Evolutionary conservation across 345 rosid genomes (phyloP).

Genomic region (Carallia pectinifolia): DNA sequence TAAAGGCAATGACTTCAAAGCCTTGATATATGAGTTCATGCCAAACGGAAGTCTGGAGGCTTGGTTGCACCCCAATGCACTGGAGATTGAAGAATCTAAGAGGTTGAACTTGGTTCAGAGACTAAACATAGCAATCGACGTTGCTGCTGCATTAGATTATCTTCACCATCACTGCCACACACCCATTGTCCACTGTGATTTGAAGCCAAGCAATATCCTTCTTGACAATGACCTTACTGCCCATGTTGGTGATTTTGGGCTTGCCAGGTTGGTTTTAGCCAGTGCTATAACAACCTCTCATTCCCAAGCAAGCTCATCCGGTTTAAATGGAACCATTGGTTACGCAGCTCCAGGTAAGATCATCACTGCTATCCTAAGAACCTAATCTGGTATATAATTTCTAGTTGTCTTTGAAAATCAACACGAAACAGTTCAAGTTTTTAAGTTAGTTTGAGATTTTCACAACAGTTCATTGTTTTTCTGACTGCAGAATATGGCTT

Average conservation of each 20-base stretch:
- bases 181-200: slow-evolving; percentile 1
- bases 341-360: neutral
- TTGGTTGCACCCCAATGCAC: neutral
- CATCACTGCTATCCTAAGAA: neutral
- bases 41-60: slow-evolving; percentile 13
- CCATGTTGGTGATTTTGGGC: slow-evolving; percentile 6
- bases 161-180: neutral
- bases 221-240: neutral
- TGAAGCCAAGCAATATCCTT: slow-evolving; percentile 12
- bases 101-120: neutral
- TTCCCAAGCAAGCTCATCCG: neutral
- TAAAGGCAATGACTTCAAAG: slow-evolving; percentile 8
- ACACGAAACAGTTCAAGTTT: too few relatives aligned
- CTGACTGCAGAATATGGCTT: slow-evolving; percentile 2
- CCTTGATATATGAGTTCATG: slow-evolving; percentile 8
- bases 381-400: too few relatives aligned
- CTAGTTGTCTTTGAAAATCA: too few relatives aligned
- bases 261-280: neutral
- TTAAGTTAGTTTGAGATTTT: too few relatives aligned
- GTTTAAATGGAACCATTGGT: neutral
- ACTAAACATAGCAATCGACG: slow-evolving; percentile 2
- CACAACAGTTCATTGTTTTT: neutral
- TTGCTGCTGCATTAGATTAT: slow-evolving; percentile 2
- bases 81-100: neutral
- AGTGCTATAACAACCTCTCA: neutral